Percentiles rank a stretch among this genome's conserved stretches.
Evolutionary conservation across 2,329 filamentous ascomycete species (phyloP).

Genomic region (Aspergillus floridensis): DNA sequence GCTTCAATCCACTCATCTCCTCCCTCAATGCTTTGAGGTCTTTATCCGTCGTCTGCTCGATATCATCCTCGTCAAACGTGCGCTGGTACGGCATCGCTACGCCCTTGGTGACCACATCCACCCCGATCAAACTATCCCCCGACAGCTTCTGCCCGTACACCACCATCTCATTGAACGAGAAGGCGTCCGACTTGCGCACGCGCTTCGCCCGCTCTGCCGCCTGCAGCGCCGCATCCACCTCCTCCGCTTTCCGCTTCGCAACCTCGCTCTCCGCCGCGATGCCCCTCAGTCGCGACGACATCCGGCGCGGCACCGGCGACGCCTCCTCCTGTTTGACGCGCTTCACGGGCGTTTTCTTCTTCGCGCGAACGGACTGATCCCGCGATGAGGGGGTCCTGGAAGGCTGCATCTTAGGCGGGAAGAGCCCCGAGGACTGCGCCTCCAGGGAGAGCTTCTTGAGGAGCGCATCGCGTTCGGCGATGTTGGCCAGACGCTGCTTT

Average conservation of each 20-base stretch:
- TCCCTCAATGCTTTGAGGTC: constrained; percentile 70
- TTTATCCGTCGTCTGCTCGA: constrained; percentile 74
- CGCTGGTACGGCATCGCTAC: constrained; percentile 75
- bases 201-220: constrained; percentile 61
- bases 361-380: constrained; percentile 47
- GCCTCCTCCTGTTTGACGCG: constrained; percentile 64
- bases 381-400: constrained; percentile 46
- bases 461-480: constrained; percentile 79
- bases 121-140: constrained; percentile 62
- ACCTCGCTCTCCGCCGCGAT: constrained; percentile 66
- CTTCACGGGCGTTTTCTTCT: constrained; percentile 46
- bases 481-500: constrained; percentile 78
- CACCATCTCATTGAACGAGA: constrained; percentile 72
- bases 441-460: constrained; percentile 72
- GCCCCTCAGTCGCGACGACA: constrained; percentile 61
- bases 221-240: constrained; percentile 57
- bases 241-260: constrained; percentile 66
- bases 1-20: constrained; percentile 70
- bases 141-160: constrained; percentile 74
- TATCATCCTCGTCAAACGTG: constrained; percentile 82
- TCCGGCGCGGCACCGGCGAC: constrained; percentile 54
- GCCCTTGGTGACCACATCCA: constrained; percentile 60
- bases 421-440: constrained; percentile 67
- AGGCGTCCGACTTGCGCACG: constrained; percentile 62
- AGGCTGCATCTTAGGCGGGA: constrained; percentile 49